Evolutionary conservation across 306 rosid species (phyloP), one percentile per base, ranked within the genome.

Genomic region (Bauhinia variegata): DNA sequence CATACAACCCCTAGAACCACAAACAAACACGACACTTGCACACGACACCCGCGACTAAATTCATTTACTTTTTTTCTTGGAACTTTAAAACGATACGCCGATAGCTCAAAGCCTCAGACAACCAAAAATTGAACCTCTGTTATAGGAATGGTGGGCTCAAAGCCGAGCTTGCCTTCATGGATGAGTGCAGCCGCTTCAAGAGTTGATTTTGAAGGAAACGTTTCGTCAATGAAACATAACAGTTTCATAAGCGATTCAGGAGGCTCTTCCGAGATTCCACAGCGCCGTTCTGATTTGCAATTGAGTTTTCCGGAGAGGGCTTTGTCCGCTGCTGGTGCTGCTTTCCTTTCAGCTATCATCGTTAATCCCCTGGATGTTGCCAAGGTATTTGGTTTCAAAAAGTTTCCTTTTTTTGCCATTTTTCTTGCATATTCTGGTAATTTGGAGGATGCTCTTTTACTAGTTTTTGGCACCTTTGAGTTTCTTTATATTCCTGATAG

Each of bases 361-460:
- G 89, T 90, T 34, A 93, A 93, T 73, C 97, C 99, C 19, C 91
- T 93, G 28, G 99, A 93, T 63, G 84, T 93, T 9, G 99, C 88
- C 83, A 93, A 93, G 89, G 98, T 84, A 54, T 67, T 43, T 10
- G 6, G 0, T 11, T 63, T 16, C 8, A 43, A 5, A 14, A 15
- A 11, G 11, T 11, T 55, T 55, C 36, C 44, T 10, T 6, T 10
- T 60, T 42, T 53, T 19, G 28, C 17, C 31, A 4, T 13, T 55
- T 4, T 4, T 36, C 17, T 65, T 38, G 17, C 3, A 17, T n/a
- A 12, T 7, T 31, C 8, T 7, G 8, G 7, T 11, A 33, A 47
- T 37, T 39, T 13, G 34, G 52, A 28, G 5, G 12, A 10, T 34
- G 19, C 46, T 57, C 59, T 16, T 56, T 36, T 74, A 0, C 4